Percentiles rank a stretch among this genome's conserved stretches.
Conservation (phyloP, 2,329 filamentous ascomycete genomes). For the Didymella exigua region DNA sequence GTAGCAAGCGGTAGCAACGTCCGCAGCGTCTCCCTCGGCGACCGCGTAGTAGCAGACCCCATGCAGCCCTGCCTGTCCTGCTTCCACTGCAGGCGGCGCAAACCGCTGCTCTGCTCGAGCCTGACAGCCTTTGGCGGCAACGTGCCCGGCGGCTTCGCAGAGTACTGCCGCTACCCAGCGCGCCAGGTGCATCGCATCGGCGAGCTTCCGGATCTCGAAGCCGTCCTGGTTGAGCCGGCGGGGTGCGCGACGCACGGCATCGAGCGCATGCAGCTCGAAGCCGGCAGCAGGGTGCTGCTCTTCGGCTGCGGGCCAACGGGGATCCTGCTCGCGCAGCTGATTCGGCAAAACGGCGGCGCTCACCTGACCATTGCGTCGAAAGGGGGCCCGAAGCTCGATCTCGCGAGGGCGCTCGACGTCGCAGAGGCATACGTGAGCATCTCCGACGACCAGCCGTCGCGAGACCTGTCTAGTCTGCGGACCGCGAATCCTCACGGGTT, state of each 20-base stretch:
- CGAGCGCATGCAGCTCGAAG: slow-evolving; percentile 70
- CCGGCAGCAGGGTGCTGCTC: slow-evolving; percentile 69
- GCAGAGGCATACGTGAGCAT: slow-evolving; percentile 57
- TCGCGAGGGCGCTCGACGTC: slow-evolving; percentile 59
- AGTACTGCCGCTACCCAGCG: slow-evolving; percentile 66
- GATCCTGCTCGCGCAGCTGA: slow-evolving; percentile 66
- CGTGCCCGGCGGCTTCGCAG: slow-evolving; percentile 73
- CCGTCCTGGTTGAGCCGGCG: slow-evolving; percentile 71
- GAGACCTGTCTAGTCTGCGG: slow-evolving; percentile 66
- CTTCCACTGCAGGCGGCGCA: slow-evolving; percentile 74
- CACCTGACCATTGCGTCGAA: slow-evolving; percentile 72
- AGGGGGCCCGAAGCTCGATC: slow-evolving; percentile 71
- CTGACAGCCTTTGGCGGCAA: slow-evolving; percentile 71
- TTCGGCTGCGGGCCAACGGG: slow-evolving; percentile 72
- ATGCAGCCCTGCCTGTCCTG: slow-evolving; percentile 72
- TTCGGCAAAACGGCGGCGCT: slow-evolving; percentile 70
- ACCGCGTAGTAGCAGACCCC: slow-evolving; percentile 67
- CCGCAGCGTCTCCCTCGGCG: slow-evolving; percentile 64
- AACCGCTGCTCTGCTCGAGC: slow-evolving; percentile 71
- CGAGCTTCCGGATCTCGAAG: slow-evolving; percentile 70
- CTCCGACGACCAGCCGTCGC: slow-evolving; percentile 28
- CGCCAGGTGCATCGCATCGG: slow-evolving; percentile 68
- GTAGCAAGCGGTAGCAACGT: slow-evolving; percentile 65
- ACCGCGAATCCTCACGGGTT: slow-evolving; percentile 72
- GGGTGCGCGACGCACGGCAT: slow-evolving; percentile 74